Evolutionary conservation across 1,284 basidiomycete species (phyloP), one percentile per base, ranked within the genome.

Genomic region (Wolfiporia cocos): DNA sequence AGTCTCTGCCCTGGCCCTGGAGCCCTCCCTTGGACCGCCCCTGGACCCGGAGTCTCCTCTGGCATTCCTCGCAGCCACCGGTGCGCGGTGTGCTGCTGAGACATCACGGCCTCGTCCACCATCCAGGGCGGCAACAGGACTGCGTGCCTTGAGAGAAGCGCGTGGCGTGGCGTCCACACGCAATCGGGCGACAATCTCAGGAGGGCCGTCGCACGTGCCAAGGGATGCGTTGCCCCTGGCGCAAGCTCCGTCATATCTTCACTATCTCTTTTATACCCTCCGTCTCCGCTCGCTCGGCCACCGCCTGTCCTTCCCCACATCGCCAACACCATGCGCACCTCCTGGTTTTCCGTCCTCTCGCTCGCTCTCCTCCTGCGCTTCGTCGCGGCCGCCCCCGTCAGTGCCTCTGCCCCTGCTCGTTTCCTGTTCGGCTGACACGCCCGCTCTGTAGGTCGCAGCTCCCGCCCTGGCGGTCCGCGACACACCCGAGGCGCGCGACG

Each of bases 331-430:
- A 63, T 58, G 58, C 54, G 53, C 30, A 23, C 49, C 31, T 14
- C 15, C 34, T 47, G 38, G 41, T 46, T 48, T 44, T 48, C 55
- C 36, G 23, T 50, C 37, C 41, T 60, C 49, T 31, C 55, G 41
- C 23, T 60, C 46, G 49, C 55, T 43, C 18, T 57, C 36, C 48
- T 62, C 47, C 44, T 49, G 19, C 37, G 46, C 36, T 24, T 61
- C 35, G 51, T 44, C 43, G 45, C 47, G 11, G 61, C 59, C 23
- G 50, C 50, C 11, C 61, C 61, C 17, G 61, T 62, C 51, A 47
- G 19, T 34, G 1, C 34, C 17, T 40, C 22, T 12, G 18, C 15
- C 5, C 42, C 22, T 39, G 37, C 29, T 44, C 51, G 18, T 21
- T 19, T n/a, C 15, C 14, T 12, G 26, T 29, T 12, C 24, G 17